A percentile compares a stretch with the other conserved stretches of the same genome.
These are phyloP conservation scores for Scytalidium sp. DNA, from an alignment of 2,329 filamentous ascomycete species.

Conservation along the genomic window DNA sequence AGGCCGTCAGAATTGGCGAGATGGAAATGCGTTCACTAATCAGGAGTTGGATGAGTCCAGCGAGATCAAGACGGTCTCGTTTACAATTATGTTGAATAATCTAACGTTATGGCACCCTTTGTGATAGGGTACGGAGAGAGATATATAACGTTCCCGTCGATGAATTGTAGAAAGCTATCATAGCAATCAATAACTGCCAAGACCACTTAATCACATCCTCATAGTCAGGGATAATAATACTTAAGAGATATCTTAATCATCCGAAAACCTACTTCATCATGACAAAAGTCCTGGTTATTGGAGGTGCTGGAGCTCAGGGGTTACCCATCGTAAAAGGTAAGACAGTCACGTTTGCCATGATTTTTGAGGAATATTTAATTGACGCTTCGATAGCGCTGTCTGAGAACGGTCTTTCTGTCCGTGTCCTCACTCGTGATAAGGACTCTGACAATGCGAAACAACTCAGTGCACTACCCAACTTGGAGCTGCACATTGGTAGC, in stretches of 20 bases:
- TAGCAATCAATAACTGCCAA: too few relatives aligned
- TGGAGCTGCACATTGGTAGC: conserved; percentile 23
- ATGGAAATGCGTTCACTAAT: too few relatives aligned
- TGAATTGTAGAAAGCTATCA: background rate
- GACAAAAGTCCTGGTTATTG: background rate
- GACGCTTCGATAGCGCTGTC: background rate
- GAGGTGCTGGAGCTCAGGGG: background rate
- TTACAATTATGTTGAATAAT: background rate
- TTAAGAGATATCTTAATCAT: too few relatives aligned
- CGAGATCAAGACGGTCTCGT: too few relatives aligned
- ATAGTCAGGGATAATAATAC: too few relatives aligned
- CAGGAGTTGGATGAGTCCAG: too few relatives aligned
- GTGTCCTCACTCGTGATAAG: conserved; percentile 10
- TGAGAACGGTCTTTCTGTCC: background rate
- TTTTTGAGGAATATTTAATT: background rate
- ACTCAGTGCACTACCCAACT: conserved; percentile 15
- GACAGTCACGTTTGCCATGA: background rate
- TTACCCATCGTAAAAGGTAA: background rate
- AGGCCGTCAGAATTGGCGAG: too few relatives aligned
- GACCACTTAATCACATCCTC: too few relatives aligned
- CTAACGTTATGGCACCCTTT: background rate
- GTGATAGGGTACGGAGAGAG: background rate
- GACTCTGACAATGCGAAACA: conserved; percentile 10
- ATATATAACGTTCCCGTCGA: background rate
- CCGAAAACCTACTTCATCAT: background rate